Conservation (phyloP, 805 yeast genomes). For the Ogataea nitratoaversa region DNA sequence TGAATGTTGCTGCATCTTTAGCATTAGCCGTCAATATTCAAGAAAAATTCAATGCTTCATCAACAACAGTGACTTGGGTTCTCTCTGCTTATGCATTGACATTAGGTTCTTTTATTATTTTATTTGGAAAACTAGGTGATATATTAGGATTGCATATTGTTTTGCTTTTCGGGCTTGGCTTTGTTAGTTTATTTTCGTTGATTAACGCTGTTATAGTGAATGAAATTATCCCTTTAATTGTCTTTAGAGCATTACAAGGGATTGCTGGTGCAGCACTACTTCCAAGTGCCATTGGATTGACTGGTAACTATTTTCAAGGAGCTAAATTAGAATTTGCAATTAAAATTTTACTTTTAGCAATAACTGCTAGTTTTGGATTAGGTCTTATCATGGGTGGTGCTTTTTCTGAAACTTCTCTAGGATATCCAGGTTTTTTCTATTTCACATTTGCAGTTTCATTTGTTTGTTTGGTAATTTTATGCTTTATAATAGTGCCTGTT, state of each 20-base stretch:
- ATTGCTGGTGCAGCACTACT: too few relatives aligned
- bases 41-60: constrained; percentile 35
- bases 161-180: too few relatives aligned
- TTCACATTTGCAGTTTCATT: constrained; percentile 32
- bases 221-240: constrained; percentile 34
- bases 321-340: constrained; percentile 12
- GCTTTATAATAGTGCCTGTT: constrained; percentile 26
- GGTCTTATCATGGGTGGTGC: constrained; percentile 45
- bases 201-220: constrained; percentile 34
- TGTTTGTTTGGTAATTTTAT: constrained; percentile 16
- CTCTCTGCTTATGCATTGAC: too few relatives aligned
- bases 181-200: constrained; percentile 26
- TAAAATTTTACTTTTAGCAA: constrained; percentile 14
- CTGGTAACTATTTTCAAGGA: constrained; percentile 22
- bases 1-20: constrained; percentile 24
- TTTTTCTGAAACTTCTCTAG: constrained; percentile 33
- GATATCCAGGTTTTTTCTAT: constrained; percentile 37
- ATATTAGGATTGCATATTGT: constrained; percentile 35
- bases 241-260: constrained; percentile 27
- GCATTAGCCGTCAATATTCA: constrained; percentile 22
- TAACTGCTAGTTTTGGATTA: constrained; percentile 29
- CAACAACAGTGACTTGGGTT: constrained; percentile 37
- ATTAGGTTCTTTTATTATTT: constrained; percentile 40
- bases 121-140: constrained; percentile 40
- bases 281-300: too few relatives aligned